Evolutionary conservation across 2,329 filamentous ascomycete species (phyloP).

Genomic region (Trichoderma atroviride): DNA sequence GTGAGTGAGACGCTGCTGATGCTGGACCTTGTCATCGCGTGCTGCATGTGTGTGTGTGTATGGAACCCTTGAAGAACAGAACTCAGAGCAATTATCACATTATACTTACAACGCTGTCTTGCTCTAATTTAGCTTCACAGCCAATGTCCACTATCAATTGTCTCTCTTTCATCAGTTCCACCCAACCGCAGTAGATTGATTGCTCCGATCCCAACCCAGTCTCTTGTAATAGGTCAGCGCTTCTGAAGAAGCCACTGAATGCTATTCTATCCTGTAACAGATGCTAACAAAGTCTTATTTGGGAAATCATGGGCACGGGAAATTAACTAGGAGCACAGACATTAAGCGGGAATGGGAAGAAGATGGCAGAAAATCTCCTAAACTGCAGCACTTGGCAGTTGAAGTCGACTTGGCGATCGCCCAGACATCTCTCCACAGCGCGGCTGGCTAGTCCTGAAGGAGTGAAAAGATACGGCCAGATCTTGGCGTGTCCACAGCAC

Average conservation of each 20-base stretch:
- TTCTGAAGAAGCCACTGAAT: neutral
- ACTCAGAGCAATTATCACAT: neutral
- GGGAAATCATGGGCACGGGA: neutral
- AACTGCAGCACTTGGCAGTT: neutral
- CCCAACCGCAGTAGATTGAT: neutral
- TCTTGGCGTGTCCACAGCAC: neutral
- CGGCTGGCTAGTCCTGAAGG: neutral
- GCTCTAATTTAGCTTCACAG: neutral
- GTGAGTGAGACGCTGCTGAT: neutral
- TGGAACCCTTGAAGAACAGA: neutral
- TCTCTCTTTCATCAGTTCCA: neutral
- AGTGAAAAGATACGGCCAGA: neutral
- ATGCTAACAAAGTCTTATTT: no score
- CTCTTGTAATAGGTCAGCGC: neutral
- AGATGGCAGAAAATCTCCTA: neutral
- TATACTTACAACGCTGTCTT: neutral
- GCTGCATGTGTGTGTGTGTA: neutral
- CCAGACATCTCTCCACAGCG: neutral
- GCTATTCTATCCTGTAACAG: neutral
- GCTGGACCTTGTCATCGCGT: neutral
- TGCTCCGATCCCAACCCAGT: neutral
- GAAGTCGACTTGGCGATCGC: neutral
- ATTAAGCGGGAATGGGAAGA: no score
- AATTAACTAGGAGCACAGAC: neutral
- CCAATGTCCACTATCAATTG: neutral